Percentiles rank a stretch among this genome's conserved stretches.
Evolutionary conservation across 2,329 filamentous ascomycete genomes (phyloP).

Genomic region (Colletotrichum abscissum): DNA sequence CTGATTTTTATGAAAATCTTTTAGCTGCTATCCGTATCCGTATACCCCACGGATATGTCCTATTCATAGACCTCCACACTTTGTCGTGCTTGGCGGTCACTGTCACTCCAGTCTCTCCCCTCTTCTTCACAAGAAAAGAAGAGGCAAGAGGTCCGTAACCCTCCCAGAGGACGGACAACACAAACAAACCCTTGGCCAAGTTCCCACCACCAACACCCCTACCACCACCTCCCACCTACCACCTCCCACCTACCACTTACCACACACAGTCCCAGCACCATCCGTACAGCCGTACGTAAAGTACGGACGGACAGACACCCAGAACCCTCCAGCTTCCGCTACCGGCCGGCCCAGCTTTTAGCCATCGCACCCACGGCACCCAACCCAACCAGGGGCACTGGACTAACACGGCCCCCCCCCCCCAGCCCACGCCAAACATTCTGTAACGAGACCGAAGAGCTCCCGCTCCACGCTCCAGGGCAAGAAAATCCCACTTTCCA

Average conservation of each 20-base stretch:
- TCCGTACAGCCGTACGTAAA: background rate
- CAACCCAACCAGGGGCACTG: slow-evolving; percentile 28
- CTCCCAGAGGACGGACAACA: background rate
- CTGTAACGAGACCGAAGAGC: slow-evolving; percentile 35
- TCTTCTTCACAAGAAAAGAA: background rate
- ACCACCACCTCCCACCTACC: background rate
- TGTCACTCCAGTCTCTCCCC: slow-evolving; percentile 1
- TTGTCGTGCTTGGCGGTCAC: slow-evolving; percentile 6
- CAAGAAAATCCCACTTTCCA: slow-evolving; percentile 31
- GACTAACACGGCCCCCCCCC: slow-evolving; percentile 29
- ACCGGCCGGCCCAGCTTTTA: slow-evolving; percentile 28
- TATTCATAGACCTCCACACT: slow-evolving; percentile 22
- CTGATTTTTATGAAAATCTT: slow-evolving; percentile 12
- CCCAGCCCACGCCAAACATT: slow-evolving; percentile 33
- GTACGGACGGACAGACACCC: background rate
- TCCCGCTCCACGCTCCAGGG: slow-evolving; percentile 35
- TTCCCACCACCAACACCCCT: background rate
- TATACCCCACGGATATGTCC: slow-evolving; percentile 27
- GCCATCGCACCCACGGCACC: slow-evolving; percentile 17
- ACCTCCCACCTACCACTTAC: background rate
- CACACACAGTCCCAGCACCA: slow-evolving; percentile 4
- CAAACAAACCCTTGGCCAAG: slow-evolving; percentile 1
- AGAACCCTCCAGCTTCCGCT: slow-evolving; percentile 20
- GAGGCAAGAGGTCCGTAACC: background rate
- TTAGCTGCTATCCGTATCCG: background rate